Evolutionary conservation across 768 basidiomycete genomes (phyloP).

Genomic region (Floccularia luteovirens): DNA sequence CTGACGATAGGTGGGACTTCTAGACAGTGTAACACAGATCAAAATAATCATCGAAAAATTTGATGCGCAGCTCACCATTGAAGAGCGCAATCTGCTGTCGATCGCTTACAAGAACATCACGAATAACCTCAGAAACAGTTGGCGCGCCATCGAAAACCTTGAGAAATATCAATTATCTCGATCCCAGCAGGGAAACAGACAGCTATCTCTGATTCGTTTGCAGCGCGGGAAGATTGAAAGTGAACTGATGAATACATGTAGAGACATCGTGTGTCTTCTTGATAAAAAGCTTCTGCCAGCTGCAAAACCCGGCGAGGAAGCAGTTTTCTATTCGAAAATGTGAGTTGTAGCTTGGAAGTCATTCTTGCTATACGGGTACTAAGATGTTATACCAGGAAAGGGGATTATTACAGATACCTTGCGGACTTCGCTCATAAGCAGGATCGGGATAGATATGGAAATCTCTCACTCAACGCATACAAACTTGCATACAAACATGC

Average conservation of each 20-base stretch:
- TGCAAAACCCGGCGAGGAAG: conserved; percentile 72
- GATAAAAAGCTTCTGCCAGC: conserved; percentile 36
- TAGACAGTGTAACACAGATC: conserved; percentile 75
- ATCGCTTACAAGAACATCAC: conserved; percentile 91
- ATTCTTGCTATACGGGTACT: neutral
- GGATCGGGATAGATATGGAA: conserved; percentile 61
- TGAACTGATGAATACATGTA: conserved; percentile 71
- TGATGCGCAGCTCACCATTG: conserved; percentile 64
- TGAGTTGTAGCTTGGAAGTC: conserved; percentile 21
- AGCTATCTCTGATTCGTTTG: conserved; percentile 59
- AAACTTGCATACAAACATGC: conserved; percentile 84
- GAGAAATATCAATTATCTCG: conserved; percentile 59
- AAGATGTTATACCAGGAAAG: conserved; percentile 22
- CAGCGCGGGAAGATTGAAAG: conserved; percentile 72
- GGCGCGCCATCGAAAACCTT: conserved; percentile 73
- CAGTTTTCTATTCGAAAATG: conserved; percentile 90
- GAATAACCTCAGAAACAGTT: conserved; percentile 74
- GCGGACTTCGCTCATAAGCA: conserved; percentile 76
- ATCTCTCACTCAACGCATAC: conserved; percentile 77
- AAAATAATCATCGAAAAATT: conserved; percentile 64
- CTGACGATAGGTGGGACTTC: conserved; percentile 2
- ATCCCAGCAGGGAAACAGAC: conserved; percentile 34
- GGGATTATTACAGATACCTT: conserved; percentile 88
- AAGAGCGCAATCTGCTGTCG: conserved; percentile 85
- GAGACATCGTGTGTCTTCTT: conserved; percentile 69